These are phyloP conservation scores for Platanus orientalis DNA, from an alignment of 164 flowering plant genomes.

Conservation along the genomic window DNA sequence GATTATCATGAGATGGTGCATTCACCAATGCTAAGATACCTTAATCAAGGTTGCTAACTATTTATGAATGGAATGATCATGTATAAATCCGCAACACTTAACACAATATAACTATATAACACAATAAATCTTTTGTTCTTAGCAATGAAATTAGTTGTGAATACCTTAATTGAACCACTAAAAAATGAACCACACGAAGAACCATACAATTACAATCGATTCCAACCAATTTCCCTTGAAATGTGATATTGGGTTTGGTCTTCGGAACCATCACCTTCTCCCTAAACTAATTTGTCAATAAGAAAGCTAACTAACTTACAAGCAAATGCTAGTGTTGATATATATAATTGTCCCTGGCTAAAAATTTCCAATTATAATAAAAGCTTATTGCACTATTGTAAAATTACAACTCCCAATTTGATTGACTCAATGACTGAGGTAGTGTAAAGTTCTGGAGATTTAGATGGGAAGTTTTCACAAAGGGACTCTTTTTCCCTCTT, in stretches of 20 bases:
- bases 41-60: too few relatives aligned
- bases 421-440: conserved; percentile 67
- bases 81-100: too few relatives aligned
- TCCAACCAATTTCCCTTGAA: conserved; percentile 90
- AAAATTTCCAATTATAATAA: conserved; percentile 48
- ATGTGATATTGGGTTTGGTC: conserved; percentile 72
- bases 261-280: conserved; percentile 73
- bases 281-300: conserved; percentile 25
- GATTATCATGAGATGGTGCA: too few relatives aligned
- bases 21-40: too few relatives aligned
- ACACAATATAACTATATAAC: conserved; percentile 11
- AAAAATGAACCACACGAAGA: conserved; percentile 76
- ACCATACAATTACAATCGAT: conserved; percentile 73
- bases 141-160: conserved; percentile 68
- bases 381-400: conserved; percentile 80
- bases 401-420: conserved; percentile 83
- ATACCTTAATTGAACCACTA: conserved; percentile 79
- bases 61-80: too few relatives aligned
- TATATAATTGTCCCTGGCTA: conserved; percentile 66
- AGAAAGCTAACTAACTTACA: conserved; percentile 33
- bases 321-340: conserved; percentile 78
- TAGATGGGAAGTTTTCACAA: conserved; percentile 61
- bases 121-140: conserved; percentile 96
- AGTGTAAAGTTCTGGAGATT: conserved; percentile 58
- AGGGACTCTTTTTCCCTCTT: conserved; percentile 19